phyloP scores from a whole-genome alignment of 805 yeast species.

The Suhomyces emberorum region DNA sequence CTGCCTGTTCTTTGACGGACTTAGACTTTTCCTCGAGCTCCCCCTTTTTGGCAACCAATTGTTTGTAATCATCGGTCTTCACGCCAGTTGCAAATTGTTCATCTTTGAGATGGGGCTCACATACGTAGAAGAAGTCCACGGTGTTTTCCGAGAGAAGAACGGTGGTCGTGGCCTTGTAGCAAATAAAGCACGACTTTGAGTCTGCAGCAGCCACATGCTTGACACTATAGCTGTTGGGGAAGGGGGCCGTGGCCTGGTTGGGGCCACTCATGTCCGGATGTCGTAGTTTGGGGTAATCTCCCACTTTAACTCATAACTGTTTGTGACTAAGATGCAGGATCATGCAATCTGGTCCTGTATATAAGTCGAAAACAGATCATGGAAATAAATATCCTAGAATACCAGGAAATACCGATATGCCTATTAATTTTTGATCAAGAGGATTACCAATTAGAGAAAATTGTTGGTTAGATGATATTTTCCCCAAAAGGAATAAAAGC shows the following conservation, averaged over 20 bases:
- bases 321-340: no score
- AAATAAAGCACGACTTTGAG: conserved; percentile 45
- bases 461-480: no score
- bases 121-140: conserved; percentile 52
- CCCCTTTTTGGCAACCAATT: conserved; percentile 19
- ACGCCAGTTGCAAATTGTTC: conserved; percentile 41
- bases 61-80: conserved; percentile 33
- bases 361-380: no score
- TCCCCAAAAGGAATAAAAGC: no score
- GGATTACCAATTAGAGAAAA: no score
- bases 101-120: conserved; percentile 47
- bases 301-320: no score
- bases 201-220: conserved; percentile 42
- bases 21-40: conserved; percentile 17
- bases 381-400: no score
- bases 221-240: conserved; percentile 38
- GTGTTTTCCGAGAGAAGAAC: conserved; percentile 47
- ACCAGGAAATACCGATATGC: no score
- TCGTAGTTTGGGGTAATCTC: neutral
- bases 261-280: conserved; percentile 2
- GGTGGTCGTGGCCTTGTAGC: conserved; percentile 46
- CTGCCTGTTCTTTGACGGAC: conserved; percentile 21
- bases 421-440: no score
- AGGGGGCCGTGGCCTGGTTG: conserved; percentile 5
- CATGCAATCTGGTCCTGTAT: no score